Conservation (phyloP, 2,329 filamentous ascomycete genomes). For the Leptographium radiaticola region DNA sequence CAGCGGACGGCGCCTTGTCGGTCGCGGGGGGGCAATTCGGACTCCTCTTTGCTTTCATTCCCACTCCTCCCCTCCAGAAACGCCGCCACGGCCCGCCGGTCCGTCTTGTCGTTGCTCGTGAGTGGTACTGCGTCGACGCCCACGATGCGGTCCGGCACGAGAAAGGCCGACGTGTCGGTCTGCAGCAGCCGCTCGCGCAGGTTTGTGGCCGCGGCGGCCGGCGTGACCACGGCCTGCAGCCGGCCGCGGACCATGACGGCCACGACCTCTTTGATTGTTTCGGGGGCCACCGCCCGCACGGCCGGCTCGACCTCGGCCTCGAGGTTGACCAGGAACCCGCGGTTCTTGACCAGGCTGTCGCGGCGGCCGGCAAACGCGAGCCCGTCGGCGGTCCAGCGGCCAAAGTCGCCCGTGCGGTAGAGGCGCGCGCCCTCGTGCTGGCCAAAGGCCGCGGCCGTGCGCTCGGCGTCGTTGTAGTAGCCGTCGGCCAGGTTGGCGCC, state of each 20-base stretch:
- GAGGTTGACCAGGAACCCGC: constrained; percentile 22
- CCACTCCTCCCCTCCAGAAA: too few species aligned
- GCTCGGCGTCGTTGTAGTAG: background rate
- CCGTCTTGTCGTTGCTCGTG: constrained; percentile 29
- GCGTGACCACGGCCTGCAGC: too few species aligned
- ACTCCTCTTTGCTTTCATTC: too few species aligned
- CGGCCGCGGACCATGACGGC: too few species aligned
- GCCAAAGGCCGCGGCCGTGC: background rate
- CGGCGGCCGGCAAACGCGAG: constrained; percentile 16
- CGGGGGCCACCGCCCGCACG: constrained; percentile 7
- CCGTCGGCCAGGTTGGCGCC: background rate
- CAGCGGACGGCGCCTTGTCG: too few species aligned
- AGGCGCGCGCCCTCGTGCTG: background rate
- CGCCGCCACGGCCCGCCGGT: constrained; percentile 25
- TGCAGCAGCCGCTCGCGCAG: background rate
- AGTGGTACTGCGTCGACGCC: background rate
- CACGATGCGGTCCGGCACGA: background rate
- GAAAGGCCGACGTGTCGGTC: background rate
- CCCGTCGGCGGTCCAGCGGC: constrained; percentile 2
- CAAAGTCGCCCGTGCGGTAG: constrained; percentile 4
- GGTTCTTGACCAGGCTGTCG: constrained; percentile 19
- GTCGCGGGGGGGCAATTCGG: too few species aligned
- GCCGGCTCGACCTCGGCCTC: constrained; percentile 19
- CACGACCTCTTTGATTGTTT: too few species aligned
- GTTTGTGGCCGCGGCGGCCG: too few species aligned